Base-by-base conservation (phyloP, 2,329 filamentous ascomycete genomes). In the Colletotrichum gloeosporioides region DNA sequence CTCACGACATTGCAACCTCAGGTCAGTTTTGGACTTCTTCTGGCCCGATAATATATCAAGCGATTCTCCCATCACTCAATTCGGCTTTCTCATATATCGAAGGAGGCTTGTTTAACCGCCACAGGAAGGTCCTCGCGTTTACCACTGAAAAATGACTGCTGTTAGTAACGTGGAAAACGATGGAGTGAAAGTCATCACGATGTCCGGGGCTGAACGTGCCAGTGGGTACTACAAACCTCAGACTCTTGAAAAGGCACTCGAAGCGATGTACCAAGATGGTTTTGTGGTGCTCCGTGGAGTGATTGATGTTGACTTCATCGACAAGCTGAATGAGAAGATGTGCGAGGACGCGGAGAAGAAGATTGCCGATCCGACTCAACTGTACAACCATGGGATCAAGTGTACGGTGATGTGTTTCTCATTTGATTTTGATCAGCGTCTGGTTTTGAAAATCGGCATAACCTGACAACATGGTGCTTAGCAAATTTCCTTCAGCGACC, bases 381-480 rank as follows among this genome's bases (percentile, higher is more conserved):
- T 93, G 88, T 84, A 93, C 92, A 78, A 93, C 92, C 80, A 92
- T 92, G 79, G 88, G 87, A 68, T 90, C 89, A 4, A 93, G 92
- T 77, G 84, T 92, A 57, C 53, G 44, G 25, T 32, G 4, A 22
- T 34, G 59, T 0, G 0, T 62, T 15, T 5, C n/a, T 15, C 18
- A 36, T n/a, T 32, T 32, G 6, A 53, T 15, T 32, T 31, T 22
- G 8, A n/a, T 2, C 57, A 61, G 25, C 5, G 6, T 31, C 6
- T 32, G 27, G 16, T 13, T 10, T 18, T 25, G 29, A 22, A 15
- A 25, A 18, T 63, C 0, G 7, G 25, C 59, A 12, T 9, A 6
- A 34, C 8, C 59, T 25, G 22, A 29, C 8, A 13, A 4, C 44
- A 12, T 53, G 10, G 22, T 4, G n/a, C 4, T 9, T 29, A 68